Evolutionary conservation across 2,329 filamentous ascomycete genomes (phyloP).

Genomic region (Colletotrichum caudatum): DNA sequence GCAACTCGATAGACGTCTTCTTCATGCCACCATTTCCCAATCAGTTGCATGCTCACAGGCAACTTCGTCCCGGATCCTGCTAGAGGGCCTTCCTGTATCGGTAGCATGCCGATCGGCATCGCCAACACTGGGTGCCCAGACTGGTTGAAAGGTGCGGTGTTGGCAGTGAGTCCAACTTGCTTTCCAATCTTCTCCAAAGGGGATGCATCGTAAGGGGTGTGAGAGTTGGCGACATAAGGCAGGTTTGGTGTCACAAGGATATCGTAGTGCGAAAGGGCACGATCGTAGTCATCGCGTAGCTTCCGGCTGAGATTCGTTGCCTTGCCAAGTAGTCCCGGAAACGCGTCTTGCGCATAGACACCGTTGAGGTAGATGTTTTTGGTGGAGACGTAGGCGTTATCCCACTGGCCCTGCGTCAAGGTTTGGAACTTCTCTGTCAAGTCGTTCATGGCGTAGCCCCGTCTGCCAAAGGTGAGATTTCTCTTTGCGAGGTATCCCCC

Average conservation of each 20-base stretch:
- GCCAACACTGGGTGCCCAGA: conserved; percentile 61
- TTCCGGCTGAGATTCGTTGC: conserved; percentile 28
- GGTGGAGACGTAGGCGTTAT: conserved; percentile 34
- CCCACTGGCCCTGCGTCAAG: conserved; percentile 28
- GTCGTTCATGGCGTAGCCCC: conserved; percentile 46
- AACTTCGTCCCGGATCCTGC: conserved; percentile 36
- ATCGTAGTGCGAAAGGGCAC: conserved; percentile 8
- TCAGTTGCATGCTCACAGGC: conserved; percentile 49
- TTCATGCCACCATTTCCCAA: conserved; percentile 48
- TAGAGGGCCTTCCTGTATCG: conserved; percentile 23
- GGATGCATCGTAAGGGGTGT: conserved; percentile 42
- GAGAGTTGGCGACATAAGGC: conserved; percentile 28
- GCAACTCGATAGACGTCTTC: conserved; percentile 40
- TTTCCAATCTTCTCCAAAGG: conserved; percentile 56
- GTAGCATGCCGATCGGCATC: conserved; percentile 35
- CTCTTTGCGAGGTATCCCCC: conserved; percentile 28
- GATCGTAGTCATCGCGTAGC: conserved; percentile 30
- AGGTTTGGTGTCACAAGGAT: conserved; percentile 11
- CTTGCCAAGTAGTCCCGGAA: conserved; percentile 18
- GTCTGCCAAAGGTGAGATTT: conserved; percentile 26
- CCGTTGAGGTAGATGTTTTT: conserved; percentile 61
- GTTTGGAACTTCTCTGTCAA: conserved; percentile 49
- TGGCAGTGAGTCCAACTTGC: conserved; percentile 59
- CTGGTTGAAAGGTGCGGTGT: conserved; percentile 62
- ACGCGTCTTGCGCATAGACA: conserved; percentile 44